Conservation (phyloP, 352 stramenopile species). For the Phytophthora fragariaefolia region DNA sequence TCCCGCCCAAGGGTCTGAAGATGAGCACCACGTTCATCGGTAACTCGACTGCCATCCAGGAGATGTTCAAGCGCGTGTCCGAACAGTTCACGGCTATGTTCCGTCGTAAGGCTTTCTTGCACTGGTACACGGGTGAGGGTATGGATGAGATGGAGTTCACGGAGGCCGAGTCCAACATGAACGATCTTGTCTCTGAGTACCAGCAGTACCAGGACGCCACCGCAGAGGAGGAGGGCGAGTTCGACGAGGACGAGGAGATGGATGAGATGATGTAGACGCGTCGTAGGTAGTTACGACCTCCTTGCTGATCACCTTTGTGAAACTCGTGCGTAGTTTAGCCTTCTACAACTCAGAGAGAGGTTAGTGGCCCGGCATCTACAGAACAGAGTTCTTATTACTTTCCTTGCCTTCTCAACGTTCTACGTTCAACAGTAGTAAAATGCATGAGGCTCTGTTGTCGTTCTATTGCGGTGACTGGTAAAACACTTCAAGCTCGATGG, state of each 20-base stretch:
- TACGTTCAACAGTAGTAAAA: conserved; percentile 23
- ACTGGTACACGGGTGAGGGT: conserved; percentile 99
- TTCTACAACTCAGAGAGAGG: conserved; percentile 53
- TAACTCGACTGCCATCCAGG: conserved; percentile 99
- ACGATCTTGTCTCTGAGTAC: conserved; percentile 99
- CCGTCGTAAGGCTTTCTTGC: conserved; percentile 99
- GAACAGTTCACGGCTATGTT: conserved; percentile 99
- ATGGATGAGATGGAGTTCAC: conserved; percentile 99
- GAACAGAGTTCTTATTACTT: conserved; percentile 69
- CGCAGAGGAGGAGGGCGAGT: conserved; percentile 98
- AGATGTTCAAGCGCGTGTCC: conserved; percentile 99
- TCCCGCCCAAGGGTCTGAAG: conserved; percentile 97
- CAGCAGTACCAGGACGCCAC: conserved; percentile 99
- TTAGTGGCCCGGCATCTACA: conserved; percentile 62
- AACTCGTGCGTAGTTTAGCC: conserved; percentile 67
- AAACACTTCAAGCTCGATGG: conserved; percentile 6
- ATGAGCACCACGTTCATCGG: conserved; percentile 99
- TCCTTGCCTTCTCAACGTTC: conserved; percentile 48
- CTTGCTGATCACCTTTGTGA: conserved; percentile 47
- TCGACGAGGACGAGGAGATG: conserved; percentile 96
- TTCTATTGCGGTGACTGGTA: too few species aligned
- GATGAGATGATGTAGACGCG: conserved; percentile 92
- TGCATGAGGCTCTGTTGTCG: too few species aligned
- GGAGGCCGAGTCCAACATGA: conserved; percentile 99
- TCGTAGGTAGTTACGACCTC: conserved; percentile 46